phyloP scores from a whole-genome alignment of 371 early-diverging fungal genomes.

The Nosema bombycis region DNA sequence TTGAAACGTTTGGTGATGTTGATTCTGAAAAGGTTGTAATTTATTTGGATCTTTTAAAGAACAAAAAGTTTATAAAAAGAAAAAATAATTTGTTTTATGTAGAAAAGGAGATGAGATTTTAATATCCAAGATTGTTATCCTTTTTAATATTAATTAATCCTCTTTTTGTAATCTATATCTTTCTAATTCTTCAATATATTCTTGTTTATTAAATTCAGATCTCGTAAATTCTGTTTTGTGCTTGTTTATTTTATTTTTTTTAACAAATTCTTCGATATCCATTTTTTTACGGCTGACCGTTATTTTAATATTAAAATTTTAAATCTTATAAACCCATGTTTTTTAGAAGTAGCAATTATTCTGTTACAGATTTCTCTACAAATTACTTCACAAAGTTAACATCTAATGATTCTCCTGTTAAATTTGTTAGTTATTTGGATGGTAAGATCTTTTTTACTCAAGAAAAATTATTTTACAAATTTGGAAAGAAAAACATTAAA shows the following conservation, averaged over 20 bases:
- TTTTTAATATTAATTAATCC: too few species aligned
- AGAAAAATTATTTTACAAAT: constrained; percentile 6
- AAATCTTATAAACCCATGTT: too few species aligned
- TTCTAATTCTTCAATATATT: background rate
- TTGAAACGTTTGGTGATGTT: constrained; percentile 20
- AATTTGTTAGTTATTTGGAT: background rate
- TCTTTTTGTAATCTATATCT: background rate
- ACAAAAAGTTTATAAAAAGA: constrained; percentile 51
- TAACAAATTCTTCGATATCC: background rate
- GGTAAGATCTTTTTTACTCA: constrained; percentile 14
- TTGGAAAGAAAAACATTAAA: background rate
- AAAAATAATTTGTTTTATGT: constrained; percentile 27
- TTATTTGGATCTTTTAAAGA: constrained; percentile 47
- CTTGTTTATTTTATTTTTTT: background rate
- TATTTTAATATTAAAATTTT: too few species aligned
- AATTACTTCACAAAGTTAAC: constrained; percentile 11
- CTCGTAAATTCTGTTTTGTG: background rate
- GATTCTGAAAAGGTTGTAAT: constrained; percentile 50
- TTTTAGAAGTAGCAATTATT: constrained; percentile 49
- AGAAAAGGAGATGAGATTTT: background rate
- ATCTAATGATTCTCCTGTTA: constrained; percentile 7
- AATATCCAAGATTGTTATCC: too few species aligned
- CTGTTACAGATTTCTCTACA: constrained; percentile 19
- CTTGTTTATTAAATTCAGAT: background rate
- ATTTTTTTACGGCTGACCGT: too few species aligned